Conservation (phyloP, 225 moss, liverwort and hornwort species). For the Physcomitrellopsis africana region DNA sequence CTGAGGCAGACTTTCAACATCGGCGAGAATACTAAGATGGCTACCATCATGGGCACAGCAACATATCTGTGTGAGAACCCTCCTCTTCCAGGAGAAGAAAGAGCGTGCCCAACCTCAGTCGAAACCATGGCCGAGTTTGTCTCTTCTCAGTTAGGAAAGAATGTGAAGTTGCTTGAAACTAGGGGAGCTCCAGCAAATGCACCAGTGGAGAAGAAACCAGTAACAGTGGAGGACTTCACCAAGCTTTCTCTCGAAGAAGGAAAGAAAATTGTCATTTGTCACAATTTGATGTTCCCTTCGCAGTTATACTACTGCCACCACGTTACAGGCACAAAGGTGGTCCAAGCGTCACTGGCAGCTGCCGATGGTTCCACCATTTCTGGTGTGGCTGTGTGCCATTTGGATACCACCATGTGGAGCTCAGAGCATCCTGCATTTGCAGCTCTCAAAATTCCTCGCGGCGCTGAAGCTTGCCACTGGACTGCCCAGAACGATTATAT, state of each 20-base stretch:
- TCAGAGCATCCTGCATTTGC: conserved; percentile 46
- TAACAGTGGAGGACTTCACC: conserved; percentile 30
- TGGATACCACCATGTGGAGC: conserved; percentile 50
- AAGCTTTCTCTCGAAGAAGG: conserved; percentile 33
- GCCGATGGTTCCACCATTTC: conserved; percentile 37
- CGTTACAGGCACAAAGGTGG: conserved; percentile 40
- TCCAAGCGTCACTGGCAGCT: conserved; percentile 38
- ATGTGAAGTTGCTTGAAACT: conserved; percentile 34
- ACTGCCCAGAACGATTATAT: conserved; percentile 44
- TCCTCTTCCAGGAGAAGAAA: conserved; percentile 36
- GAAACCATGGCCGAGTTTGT: conserved; percentile 46
- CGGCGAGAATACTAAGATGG: conserved; percentile 38
- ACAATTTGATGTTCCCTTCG: conserved; percentile 47
- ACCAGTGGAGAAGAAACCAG: conserved; percentile 19
- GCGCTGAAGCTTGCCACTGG: conserved; percentile 52
- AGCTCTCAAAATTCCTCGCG: conserved; percentile 42
- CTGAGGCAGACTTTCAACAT: conserved; percentile 48
- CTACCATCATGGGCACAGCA: conserved; percentile 44
- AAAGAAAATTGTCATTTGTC: conserved; percentile 39
- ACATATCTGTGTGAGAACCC: conserved; percentile 40
- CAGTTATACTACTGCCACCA: conserved; percentile 55
- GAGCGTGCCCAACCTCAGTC: conserved; percentile 42
- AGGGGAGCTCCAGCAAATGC: conserved; percentile 36
- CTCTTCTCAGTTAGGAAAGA: conserved; percentile 37
- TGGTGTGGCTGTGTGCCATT: conserved; percentile 45